phyloP scores from a whole-genome alignment of 2,329 filamentous ascomycete species.

The Trichothecium roseum region DNA sequence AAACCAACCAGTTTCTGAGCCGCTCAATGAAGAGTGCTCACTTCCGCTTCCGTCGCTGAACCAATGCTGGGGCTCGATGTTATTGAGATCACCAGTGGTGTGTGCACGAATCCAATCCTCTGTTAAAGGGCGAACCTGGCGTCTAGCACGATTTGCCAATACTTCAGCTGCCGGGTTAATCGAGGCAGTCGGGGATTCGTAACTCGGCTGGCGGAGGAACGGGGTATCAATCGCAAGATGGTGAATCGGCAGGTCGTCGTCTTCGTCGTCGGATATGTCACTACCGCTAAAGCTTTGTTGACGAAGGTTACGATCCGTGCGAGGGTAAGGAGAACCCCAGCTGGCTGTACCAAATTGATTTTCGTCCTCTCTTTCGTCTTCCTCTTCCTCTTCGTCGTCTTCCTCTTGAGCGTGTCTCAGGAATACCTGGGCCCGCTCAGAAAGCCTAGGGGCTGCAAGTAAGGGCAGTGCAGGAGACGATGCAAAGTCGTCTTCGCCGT shows the following conservation, averaged over 20 bases:
- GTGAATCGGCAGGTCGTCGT: constrained; percentile 50
- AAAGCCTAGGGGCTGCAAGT: constrained; percentile 47
- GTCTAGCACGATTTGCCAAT: constrained; percentile 51
- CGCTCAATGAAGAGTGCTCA: constrained; percentile 65
- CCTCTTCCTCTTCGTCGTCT: constrained; percentile 11
- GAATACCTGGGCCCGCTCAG: constrained; percentile 43
- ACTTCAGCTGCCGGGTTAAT: constrained; percentile 50
- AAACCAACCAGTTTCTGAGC: constrained; percentile 46
- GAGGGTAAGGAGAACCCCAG: constrained; percentile 86
- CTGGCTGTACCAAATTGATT: constrained; percentile 57
- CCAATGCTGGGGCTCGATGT: constrained; percentile 69
- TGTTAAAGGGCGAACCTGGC: constrained; percentile 54
- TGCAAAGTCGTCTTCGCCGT: constrained; percentile 41
- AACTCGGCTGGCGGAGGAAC: constrained; percentile 48
- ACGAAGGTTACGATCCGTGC: constrained; percentile 43
- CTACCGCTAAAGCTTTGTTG: constrained; percentile 42
- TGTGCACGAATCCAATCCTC: constrained; percentile 84
- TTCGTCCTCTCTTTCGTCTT: constrained; percentile 21
- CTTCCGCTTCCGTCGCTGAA: constrained; percentile 64
- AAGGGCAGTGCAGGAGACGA: constrained; percentile 49
- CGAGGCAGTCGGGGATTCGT: constrained; percentile 13
- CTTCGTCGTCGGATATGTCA: constrained; percentile 47
- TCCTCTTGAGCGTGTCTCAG: constrained; percentile 35
- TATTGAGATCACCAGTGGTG: constrained; percentile 53
- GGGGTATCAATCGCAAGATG: constrained; percentile 52